Evolutionary conservation across 164 flowering plant species (phyloP).

Genomic region (Sedum album): DNA sequence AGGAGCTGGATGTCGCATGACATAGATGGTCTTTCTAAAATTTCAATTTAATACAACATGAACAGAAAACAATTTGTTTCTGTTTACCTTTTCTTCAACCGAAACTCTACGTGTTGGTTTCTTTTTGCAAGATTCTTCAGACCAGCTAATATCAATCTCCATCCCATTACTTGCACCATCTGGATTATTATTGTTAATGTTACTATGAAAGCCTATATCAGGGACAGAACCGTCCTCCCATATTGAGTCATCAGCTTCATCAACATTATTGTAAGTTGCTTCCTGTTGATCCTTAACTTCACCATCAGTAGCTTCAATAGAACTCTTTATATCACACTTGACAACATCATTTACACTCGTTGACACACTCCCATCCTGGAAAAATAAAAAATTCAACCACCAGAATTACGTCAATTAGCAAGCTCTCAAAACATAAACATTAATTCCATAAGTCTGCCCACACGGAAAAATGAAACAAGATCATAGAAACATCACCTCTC

Average conservation of each 20-base stretch:
- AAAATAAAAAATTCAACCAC: not conserved
- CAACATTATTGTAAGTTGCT: conserved; percentile 8
- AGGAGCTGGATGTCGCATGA: not conserved
- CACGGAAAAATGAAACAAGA: not conserved
- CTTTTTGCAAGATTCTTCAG: conserved; percentile 31
- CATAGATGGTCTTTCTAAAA: not conserved
- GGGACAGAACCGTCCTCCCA: conserved; percentile 80
- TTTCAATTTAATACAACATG: not conserved
- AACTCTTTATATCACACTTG: not conserved
- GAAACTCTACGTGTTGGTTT: conserved; percentile 55
- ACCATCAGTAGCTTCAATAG: not conserved
- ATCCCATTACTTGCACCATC: conserved; percentile 23
- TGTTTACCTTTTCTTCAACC: conserved; percentile 69
- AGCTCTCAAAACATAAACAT: not conserved
- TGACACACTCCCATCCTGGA: not conserved
- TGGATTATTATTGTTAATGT: conserved; percentile 9
- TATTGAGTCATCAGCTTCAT: conserved; percentile 46
- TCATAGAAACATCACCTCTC: not conserved
- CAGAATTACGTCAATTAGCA: not conserved
- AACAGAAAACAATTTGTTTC: not conserved
- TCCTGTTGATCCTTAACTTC: not conserved
- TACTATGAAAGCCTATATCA: conserved; percentile 9
- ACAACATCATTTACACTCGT: not conserved
- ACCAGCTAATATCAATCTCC: conserved; percentile 47
- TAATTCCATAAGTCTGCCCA: not conserved